A percentile compares a stretch with the other conserved stretches of the same genome.
phyloP scores from a whole-genome alignment of 106 monocot genomes.

The Dioscorea dumetorum region DNA sequence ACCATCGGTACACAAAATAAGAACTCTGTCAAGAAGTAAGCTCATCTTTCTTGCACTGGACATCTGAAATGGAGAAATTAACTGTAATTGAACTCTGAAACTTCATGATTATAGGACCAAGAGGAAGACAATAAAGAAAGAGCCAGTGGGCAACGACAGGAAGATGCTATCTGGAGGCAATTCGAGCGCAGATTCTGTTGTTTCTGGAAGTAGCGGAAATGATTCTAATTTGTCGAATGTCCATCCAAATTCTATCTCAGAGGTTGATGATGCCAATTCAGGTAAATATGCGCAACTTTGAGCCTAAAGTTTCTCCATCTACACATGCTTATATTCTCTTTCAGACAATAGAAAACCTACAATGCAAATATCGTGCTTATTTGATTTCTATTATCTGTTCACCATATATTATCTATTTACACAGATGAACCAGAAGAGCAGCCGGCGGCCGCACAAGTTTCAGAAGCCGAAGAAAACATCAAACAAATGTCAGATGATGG shows the following conservation, averaged over 20 bases:
- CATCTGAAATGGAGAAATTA: no score
- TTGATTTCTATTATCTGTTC: neutral
- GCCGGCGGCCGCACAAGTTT: neutral
- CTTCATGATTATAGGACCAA: constrained; percentile 29
- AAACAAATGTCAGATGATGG: neutral
- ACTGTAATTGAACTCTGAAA: no score
- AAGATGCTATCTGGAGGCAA: no score
- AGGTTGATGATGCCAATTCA: constrained; percentile 44
- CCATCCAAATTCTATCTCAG: constrained; percentile 23
- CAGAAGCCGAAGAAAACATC: neutral
- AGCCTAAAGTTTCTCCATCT: neutral
- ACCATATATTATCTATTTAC: neutral
- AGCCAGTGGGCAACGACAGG: no score
- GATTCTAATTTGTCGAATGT: constrained; percentile 27
- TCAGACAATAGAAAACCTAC: neutral
- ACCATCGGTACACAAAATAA: no score
- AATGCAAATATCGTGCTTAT: neutral
- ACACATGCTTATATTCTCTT: neutral
- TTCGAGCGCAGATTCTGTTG: no score
- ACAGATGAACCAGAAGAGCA: constrained; percentile 15
- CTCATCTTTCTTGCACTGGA: no score
- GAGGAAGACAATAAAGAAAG: no score
- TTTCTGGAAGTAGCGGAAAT: neutral
- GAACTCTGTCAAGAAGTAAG: no score
- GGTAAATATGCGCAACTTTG: constrained; percentile 40